These are phyloP conservation scores for Ophiostoma triangulosporum DNA, from an alignment of 2,329 filamentous ascomycete genomes.

Conservation along the genomic window DNA sequence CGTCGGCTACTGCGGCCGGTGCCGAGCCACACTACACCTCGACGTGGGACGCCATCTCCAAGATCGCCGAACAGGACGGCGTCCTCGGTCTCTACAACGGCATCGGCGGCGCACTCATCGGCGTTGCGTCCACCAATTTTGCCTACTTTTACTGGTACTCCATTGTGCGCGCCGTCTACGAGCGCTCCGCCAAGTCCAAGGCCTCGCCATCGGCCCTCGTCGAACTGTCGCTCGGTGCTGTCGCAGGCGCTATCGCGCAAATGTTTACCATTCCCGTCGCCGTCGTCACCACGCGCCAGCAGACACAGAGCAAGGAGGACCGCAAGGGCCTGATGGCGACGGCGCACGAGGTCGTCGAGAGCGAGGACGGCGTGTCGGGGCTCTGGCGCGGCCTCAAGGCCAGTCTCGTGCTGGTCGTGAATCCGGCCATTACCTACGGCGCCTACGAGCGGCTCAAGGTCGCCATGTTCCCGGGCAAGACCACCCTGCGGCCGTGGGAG, in stretches of 20 bases:
- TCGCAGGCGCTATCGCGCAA: conserved; percentile 83
- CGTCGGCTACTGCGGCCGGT: conserved; percentile 25
- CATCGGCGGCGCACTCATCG: conserved; percentile 72
- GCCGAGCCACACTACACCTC: conserved; percentile 65
- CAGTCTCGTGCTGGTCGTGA: conserved; percentile 87
- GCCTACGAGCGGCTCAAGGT: conserved; percentile 84
- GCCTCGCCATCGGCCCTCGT: conserved; percentile 59
- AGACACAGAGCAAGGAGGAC: conserved; percentile 76
- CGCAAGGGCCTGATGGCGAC: conserved; percentile 80
- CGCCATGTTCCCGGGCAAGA: conserved; percentile 62
- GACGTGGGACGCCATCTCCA: conserved; percentile 75
- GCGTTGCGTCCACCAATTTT: conserved; percentile 95
- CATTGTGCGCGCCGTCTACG: conserved; percentile 68
- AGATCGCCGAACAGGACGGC: conserved; percentile 73
- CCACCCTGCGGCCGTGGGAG: conserved; percentile 66
- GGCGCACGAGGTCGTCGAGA: conserved; percentile 74
- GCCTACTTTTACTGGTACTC: conserved; percentile 99
- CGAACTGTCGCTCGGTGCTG: conserved; percentile 73
- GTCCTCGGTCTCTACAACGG: conserved; percentile 74
- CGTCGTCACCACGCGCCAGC: conserved; percentile 89
- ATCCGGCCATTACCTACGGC: conserved; percentile 94
- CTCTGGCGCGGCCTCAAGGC: conserved; percentile 94
- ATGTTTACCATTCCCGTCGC: conserved; percentile 93
- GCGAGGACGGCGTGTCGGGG: conserved; percentile 78
- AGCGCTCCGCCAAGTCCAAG: conserved; percentile 40